Percentiles rank a stretch among this genome's conserved stretches.
phyloP scores from a whole-genome alignment of 805 yeast species.

The Trichomonascus vanleenenianus region DNA sequence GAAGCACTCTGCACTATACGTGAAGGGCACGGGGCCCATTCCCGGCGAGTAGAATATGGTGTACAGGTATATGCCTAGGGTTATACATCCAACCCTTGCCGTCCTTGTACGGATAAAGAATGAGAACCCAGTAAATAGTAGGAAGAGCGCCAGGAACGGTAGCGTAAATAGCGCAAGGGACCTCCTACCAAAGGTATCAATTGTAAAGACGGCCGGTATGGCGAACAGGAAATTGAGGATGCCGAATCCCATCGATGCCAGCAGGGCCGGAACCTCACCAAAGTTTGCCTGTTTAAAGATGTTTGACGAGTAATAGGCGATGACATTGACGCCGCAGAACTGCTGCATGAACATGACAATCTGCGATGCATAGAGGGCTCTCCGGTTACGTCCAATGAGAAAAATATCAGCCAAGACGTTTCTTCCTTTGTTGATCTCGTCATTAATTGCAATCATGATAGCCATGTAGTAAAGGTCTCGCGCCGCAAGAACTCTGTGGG shows the following conservation, averaged over 20 bases:
- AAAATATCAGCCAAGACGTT: conserved; percentile 38
- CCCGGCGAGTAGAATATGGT: conserved; percentile 72
- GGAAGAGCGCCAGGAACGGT: conserved; percentile 50
- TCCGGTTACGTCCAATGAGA: conserved; percentile 70
- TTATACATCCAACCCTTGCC: conserved; percentile 55
- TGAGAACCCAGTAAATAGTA: conserved; percentile 49
- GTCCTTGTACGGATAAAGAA: conserved; percentile 53
- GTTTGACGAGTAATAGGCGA: conserved; percentile 75
- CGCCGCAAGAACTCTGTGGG: conserved; percentile 47
- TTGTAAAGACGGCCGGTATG: conserved; percentile 71
- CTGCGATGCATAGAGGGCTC: conserved; percentile 74
- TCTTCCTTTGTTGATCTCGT: conserved; percentile 29
- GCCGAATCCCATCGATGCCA: conserved; percentile 86
- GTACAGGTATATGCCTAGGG: conserved; percentile 67
- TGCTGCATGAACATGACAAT: conserved; percentile 84
- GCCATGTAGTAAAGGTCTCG: conserved; percentile 56
- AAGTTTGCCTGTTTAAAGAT: conserved; percentile 66
- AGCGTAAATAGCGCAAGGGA: conserved; percentile 47
- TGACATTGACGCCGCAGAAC: conserved; percentile 83
- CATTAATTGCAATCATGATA: conserved; percentile 39
- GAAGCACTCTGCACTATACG: conserved; percentile 79
- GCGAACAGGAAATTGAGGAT: conserved; percentile 74
- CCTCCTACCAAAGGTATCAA: conserved; percentile 72
- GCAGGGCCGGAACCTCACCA: conserved; percentile 50
- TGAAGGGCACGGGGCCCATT: conserved; percentile 86